Evolutionary conservation across 495 filamentous ascomycete genomes (phyloP), one percentile per base, ranked within the genome.

Genomic region (Aspergillus homomorphus): DNA sequence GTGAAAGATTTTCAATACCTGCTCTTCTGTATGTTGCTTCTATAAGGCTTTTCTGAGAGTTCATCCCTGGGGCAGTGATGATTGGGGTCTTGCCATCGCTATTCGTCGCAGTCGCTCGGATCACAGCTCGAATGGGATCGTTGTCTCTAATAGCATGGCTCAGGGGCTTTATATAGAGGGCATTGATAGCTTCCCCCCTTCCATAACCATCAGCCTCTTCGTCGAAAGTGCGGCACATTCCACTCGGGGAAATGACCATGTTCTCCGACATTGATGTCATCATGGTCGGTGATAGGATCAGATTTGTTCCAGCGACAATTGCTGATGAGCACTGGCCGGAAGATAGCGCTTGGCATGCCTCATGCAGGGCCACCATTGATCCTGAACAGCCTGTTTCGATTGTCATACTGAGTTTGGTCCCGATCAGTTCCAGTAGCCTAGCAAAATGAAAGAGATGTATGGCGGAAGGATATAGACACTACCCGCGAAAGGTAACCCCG

Each of bases 191-290:
- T 61, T 91, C 89, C 6, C 78, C 89, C 16, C 87, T 77, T 0
- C 72, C 85, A 64, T 86, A 91, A 0, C 88, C 89, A 58, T 86
- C 78, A 0, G 85, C 88, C 5, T 69, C 56, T 0, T 74, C 72
- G 62, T 87, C 84, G 58, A 88, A 92, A 0, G 82, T 81, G 57
- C 82, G 76, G 43, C 81, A 89, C 10, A 59, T 50, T 0, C 67
- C 66, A 9, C 58, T 63, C 0, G 66, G 53, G 14, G 66, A 71
- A 12, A 79, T 22, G 2, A 73, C 68, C 6, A 49, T 50, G 16
- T 66, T 51, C 0, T 73, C 63, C 0, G 64, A 58, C 62, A 78
- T 62, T 2, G 58, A 58, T 0, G 64, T 50, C 0, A 59, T 64
- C 62, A 70, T 66, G 1, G 59, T 60, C 0, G 75, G 76, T 6